phyloP scores from a whole-genome alignment of 495 filamentous ascomycete species.

The Friedmanniomyces simplex region DNA sequence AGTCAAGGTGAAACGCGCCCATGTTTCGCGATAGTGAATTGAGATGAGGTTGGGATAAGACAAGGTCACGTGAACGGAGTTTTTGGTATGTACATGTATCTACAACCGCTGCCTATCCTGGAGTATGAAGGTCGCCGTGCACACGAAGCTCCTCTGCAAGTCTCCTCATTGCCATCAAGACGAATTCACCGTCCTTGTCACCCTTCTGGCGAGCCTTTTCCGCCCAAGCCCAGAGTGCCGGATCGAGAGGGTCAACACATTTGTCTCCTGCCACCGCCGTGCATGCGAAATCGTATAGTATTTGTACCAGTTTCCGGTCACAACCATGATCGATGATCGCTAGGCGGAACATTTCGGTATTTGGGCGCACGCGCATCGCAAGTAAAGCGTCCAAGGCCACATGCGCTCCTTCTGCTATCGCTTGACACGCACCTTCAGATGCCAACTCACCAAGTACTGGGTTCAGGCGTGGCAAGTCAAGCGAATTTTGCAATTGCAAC shows the following conservation, averaged over 20 bases:
- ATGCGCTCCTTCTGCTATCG: background rate
- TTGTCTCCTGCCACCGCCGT: background rate
- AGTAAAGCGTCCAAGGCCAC: background rate
- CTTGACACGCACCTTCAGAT: constrained; percentile 6
- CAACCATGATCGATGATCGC: constrained; percentile 11
- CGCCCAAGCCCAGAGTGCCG: constrained; percentile 12
- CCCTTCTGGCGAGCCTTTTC: background rate
- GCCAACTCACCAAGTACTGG: constrained; percentile 2
- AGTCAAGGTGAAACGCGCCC: background rate
- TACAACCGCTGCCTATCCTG: no score
- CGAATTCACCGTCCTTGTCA: background rate
- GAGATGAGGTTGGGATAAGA: background rate
- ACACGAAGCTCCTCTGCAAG: background rate
- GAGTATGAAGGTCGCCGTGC: no score
- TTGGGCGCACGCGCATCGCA: background rate
- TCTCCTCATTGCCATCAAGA: background rate
- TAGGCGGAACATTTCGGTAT: constrained; percentile 9
- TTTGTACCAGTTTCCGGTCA: background rate
- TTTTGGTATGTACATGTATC: no score
- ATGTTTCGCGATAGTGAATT: background rate
- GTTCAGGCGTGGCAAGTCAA: background rate
- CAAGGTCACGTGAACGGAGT: background rate
- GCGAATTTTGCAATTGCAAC: background rate
- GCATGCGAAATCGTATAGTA: background rate
- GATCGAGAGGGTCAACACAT: constrained; percentile 10